phyloP scores from a whole-genome alignment of 1,139 yeast species.

The Kodamaea anthophila region DNA sequence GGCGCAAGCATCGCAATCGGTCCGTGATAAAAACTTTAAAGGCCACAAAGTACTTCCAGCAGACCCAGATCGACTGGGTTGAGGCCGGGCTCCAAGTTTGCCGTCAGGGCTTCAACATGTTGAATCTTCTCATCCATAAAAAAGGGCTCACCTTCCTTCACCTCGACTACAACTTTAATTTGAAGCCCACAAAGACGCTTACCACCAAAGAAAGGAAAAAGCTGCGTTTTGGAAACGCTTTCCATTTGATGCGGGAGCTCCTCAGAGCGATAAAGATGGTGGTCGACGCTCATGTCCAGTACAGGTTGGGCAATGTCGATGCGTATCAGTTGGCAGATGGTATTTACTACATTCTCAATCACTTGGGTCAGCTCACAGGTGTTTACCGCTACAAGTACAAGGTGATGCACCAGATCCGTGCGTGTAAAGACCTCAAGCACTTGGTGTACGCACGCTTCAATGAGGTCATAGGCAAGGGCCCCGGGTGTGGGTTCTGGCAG shows the following conservation, averaged over 20 bases:
- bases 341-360: constrained; percentile 80
- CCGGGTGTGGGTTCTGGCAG: constrained; percentile 99
- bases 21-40: constrained; percentile 63
- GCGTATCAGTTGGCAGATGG: constrained; percentile 96
- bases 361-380: constrained; percentile 93
- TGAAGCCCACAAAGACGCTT: constrained; percentile 92
- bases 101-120: constrained; percentile 90
- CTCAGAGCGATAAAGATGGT: constrained; percentile 72
- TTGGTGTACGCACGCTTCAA: constrained; percentile 82
- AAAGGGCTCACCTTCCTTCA: constrained; percentile 90
- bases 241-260: constrained; percentile 87
- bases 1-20: constrained; percentile 40
- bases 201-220: constrained; percentile 96
- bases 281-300: constrained; percentile 93
- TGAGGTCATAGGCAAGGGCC: constrained; percentile 84
- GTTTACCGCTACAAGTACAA: constrained; percentile 94
- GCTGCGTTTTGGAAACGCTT: constrained; percentile 94
- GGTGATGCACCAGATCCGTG: constrained; percentile 96
- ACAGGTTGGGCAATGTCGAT: constrained; percentile 82
- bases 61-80: constrained; percentile 93
- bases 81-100: constrained; percentile 96
- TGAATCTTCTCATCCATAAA: constrained; percentile 81
- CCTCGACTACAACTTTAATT: constrained; percentile 88
- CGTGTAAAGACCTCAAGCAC: constrained; percentile 93
- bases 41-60: constrained; percentile 82